Base-by-base conservation (phyloP, 768 basidiomycete species). In the Chalciporus pseudorubinellus region DNA sequence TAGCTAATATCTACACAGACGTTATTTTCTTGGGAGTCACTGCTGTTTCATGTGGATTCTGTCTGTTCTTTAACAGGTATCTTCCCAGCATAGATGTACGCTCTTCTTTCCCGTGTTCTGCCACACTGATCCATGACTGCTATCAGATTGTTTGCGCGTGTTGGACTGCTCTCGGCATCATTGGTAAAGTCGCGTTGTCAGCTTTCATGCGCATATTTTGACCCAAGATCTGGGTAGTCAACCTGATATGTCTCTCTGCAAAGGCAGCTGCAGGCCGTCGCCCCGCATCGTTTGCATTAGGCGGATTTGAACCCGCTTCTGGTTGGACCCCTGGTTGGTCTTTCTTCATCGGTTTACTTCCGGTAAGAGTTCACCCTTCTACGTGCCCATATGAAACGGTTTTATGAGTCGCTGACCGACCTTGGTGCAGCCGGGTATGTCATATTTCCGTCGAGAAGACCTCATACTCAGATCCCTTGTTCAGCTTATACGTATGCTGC, bases 241-340 rank as follows among this genome's bases (percentile, higher is more conserved):
- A 77, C 45, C 67, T 85, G 39, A 69, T 85, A 20, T 75, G 75
- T 36, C 63, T 84, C 4, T 82, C 83, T 6, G 74, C 68, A 16
- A 84, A 82, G 64, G 83, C 83, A 4, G 77, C 78, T 1, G 66
- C 69, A 14, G 82, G 83, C 1, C 76, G 79, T 14, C 77, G 75
- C 44, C 72, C 83, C 12, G 80, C 76, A 1, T 68, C 75, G 1
- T 86, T 77, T 58, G 84, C 80, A 1, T 70, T 86, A 2, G 76
- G 76, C 10, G 74, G 79, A 51, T 87, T 84, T 48, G 78, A 85
- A 58, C 77, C 82, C n/a, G 65, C 70, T n/a, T 81, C 84, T 0
- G 85, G 85, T 6, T 86, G 84, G 84, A 76, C 75, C 2, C 74
- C 80, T 12, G 85, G 81, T 28, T 86, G 83, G 83, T 74, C 82